Base-by-base conservation (phyloP, 2,329 filamentous ascomycete species). In the Diaporthe batatas region DNA sequence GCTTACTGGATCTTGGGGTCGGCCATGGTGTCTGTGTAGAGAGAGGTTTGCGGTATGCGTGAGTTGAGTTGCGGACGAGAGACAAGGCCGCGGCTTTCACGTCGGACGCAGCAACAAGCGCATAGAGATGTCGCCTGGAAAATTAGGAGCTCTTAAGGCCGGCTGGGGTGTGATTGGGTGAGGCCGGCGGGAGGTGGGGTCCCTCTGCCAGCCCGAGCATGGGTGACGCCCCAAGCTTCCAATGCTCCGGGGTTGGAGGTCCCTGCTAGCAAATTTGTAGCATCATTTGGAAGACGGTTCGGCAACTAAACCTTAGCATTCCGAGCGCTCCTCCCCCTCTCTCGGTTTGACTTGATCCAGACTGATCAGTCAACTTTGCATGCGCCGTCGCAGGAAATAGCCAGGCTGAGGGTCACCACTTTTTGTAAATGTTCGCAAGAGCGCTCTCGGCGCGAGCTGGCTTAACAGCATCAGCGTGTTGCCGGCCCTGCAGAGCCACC, bases 1-100 rank as follows among this genome's bases (percentile, higher is more conserved):
- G 82, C 89, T 77, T 84, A 94, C 92, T 93, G 91, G 72, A 94
- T 93, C 86, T 94, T 93, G 77, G 89, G 83, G 82, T 92, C 90
- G 78, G 91, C 87, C 90, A 92, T 92, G 79, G 77, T 74, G 54
- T 72, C 29, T 72, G 58, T 71, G 57, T 29, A 79, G 64, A n/a
- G 34, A 42, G 58, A 64, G 68, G 10, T 72, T 51, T 77, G 73
- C 72, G 67, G 73, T 75, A 36, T 58, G 57, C 53, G 21, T 42
- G 53, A 23, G 42, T 58, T 53, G 39, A 42, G 25, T 51, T 57
- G 44, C 71, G 23, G 49, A 64, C 44, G 51, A 70, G 6, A 25
- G 55, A 59, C 44, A 14, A 71, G 70, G 57, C 68, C 58, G 68
- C 57, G 55, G 55, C 47, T 62, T 54, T 62, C 44, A 59, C 32